Evolutionary conservation across 1,284 basidiomycete genomes (phyloP).

Genomic region (Gomphus bonarii): DNA sequence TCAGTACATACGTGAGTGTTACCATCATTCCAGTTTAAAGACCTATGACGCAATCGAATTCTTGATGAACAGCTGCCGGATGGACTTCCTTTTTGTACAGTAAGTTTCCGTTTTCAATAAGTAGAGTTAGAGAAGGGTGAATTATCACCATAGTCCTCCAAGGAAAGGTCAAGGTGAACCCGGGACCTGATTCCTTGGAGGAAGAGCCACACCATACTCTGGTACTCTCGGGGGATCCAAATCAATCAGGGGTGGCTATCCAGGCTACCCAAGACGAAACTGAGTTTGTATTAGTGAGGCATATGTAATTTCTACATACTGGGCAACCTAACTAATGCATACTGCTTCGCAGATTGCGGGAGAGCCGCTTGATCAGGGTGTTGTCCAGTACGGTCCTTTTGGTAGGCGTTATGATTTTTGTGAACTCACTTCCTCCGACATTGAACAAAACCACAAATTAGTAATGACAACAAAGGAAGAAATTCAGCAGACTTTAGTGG

Average conservation of each 20-base stretch:
- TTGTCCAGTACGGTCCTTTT: conserved; percentile 83
- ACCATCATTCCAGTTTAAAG: neutral
- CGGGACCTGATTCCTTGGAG: conserved; percentile 27
- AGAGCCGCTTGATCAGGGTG: conserved; percentile 81
- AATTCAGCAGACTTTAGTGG: conserved; percentile 73
- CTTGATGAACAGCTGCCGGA: conserved; percentile 39
- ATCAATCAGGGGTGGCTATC: conserved; percentile 54
- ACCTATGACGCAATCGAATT: conserved; percentile 8
- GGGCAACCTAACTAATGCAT: conserved; percentile 6
- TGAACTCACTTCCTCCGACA: conserved; percentile 4
- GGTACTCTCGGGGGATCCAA: conserved; percentile 49
- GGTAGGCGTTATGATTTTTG: conserved; percentile 8
- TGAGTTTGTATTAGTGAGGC: conserved; percentile 57
- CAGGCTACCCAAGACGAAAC: conserved; percentile 49
- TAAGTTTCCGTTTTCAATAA: conserved; percentile 25
- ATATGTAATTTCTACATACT: too few relatives aligned
- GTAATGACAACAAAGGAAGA: conserved; percentile 78
- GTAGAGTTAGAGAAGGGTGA: neutral
- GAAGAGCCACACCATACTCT: conserved; percentile 66
- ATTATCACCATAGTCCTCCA: conserved; percentile 42
- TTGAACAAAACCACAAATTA: conserved; percentile 18
- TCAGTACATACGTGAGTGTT: conserved; percentile 69
- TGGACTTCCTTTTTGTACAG: conserved; percentile 83
- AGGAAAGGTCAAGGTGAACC: conserved; percentile 45
- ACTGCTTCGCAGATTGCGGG: conserved; percentile 53